Evolutionary conservation across 371 early-diverging fungal genomes (phyloP).

Genomic region (Mortierella sp.): DNA sequence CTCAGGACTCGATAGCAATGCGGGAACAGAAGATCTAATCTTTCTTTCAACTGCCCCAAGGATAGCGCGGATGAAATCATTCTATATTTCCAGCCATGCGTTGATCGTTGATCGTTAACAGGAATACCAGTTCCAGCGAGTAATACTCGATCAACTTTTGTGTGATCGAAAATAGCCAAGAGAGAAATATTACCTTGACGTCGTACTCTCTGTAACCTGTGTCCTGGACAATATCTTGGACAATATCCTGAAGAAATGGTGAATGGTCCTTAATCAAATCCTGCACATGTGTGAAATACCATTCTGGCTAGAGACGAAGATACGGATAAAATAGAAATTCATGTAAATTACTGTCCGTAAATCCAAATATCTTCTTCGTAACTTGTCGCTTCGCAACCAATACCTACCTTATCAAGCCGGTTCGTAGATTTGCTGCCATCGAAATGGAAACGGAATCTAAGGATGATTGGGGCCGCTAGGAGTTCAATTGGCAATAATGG

Average conservation of each 20-base stretch:
- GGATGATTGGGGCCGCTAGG: conserved; percentile 70
- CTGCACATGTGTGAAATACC: conserved; percentile 82
- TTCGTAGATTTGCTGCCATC: conserved; percentile 81
- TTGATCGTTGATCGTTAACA: background rate
- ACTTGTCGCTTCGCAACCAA: no score
- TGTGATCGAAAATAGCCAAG: background rate
- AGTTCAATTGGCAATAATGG: conserved; percentile 61
- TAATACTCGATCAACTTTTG: no score
- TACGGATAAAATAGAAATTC: no score
- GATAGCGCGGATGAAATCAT: conserved; percentile 75
- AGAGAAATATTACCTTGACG: conserved; percentile 55
- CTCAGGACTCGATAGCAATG: conserved; percentile 64
- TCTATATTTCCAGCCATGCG: conserved; percentile 53
- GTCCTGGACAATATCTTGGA: conserved; percentile 63
- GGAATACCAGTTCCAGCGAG: background rate
- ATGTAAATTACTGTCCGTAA: background rate
- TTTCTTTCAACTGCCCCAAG: conserved; percentile 71
- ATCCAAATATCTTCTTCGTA: background rate
- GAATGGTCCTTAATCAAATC: conserved; percentile 68
- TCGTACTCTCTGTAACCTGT: conserved; percentile 55
- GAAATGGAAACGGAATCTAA: conserved; percentile 85
- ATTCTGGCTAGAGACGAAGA: conserved; percentile 73
- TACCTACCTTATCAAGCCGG: conserved; percentile 76
- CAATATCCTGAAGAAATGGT: conserved; percentile 64
- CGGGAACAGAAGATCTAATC: conserved; percentile 66